Evolutionary conservation across 2,329 filamentous ascomycete genomes (phyloP).

Genomic region (Aspergillus thermomutatus): DNA sequence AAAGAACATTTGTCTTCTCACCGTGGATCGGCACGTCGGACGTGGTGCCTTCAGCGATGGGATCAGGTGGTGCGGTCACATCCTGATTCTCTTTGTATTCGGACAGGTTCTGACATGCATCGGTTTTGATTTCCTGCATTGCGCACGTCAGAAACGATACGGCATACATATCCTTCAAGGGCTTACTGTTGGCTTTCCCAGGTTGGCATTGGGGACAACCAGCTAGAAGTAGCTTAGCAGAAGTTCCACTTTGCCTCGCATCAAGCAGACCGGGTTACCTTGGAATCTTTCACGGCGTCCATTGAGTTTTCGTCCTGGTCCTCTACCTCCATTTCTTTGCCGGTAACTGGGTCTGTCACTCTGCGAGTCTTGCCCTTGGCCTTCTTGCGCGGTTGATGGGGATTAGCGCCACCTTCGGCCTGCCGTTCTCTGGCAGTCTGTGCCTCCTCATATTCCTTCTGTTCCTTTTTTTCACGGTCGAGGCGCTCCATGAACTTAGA

Average conservation of each 20-base stretch:
- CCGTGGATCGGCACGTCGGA: constrained; percentile 94
- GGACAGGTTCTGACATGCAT: constrained; percentile 65
- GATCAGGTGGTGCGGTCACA: constrained; percentile 85
- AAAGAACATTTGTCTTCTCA: constrained; percentile 93
- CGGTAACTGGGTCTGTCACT: constrained; percentile 86
- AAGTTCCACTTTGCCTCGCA: not conserved
- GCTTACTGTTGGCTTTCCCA: constrained; percentile 66
- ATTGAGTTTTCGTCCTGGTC: constrained; percentile 71
- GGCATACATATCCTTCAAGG: not conserved
- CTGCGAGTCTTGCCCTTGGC: constrained; percentile 48
- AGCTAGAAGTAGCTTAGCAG: constrained; percentile 47
- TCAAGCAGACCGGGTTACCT: constrained; percentile 45
- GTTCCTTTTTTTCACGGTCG: constrained; percentile 72
- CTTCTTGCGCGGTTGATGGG: constrained; percentile 48
- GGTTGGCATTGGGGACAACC: constrained; percentile 84
- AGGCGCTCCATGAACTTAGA: constrained; percentile 76
- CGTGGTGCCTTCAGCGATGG: constrained; percentile 74
- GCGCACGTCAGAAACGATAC: not conserved
- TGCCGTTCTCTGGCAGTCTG: constrained; percentile 12
- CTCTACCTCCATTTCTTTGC: constrained; percentile 79
- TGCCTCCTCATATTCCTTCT: constrained; percentile 49
- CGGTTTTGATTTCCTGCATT: constrained; percentile 61
- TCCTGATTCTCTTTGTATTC: constrained; percentile 87
- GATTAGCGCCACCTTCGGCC: constrained; percentile 44
- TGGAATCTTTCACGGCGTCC: constrained; percentile 68